Percentiles rank a stretch among this genome's conserved stretches.
These are phyloP conservation scores for Protostelium mycophagum DNA, from an alignment of 78 protist genomes.

Conservation along the genomic window DNA sequence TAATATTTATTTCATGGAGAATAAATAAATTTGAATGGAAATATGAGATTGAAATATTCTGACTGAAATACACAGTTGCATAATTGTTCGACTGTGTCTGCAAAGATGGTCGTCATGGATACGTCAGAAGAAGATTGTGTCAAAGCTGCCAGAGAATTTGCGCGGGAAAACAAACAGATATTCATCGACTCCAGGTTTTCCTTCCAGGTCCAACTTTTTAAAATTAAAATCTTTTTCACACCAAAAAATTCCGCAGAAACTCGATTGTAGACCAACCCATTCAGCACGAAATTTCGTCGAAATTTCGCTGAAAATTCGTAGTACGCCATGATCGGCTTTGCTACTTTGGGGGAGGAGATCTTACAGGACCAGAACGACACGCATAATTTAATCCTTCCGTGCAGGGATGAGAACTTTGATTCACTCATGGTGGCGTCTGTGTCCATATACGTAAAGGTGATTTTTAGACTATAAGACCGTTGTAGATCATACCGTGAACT, in stretches of 20 bases:
- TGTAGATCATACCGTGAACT: too few species aligned
- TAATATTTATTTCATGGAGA: too few species aligned
- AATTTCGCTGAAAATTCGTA: not conserved
- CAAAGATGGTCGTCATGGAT: not conserved
- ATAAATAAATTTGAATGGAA: too few species aligned
- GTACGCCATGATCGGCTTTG: not conserved
- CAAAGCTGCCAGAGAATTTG: not conserved
- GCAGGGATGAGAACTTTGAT: not conserved
- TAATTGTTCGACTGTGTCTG: not conserved
- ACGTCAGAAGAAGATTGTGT: not conserved
- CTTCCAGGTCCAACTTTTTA: too few species aligned
- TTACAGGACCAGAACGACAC: not conserved
- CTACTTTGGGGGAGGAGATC: not conserved
- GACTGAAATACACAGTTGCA: not conserved
- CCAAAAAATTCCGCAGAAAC: too few species aligned
- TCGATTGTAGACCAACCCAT: too few species aligned
- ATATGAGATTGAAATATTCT: not conserved
- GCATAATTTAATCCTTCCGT: not conserved
- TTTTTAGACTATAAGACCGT: too few species aligned
- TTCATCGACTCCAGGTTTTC: not conserved
- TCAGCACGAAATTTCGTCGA: too few species aligned
- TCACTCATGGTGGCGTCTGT: not conserved
- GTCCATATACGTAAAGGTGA: not conserved
- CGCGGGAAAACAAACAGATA: not conserved
- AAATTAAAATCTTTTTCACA: too few species aligned